phyloP scores from a whole-genome alignment of 73 alveolate species.

The Symbiodinium natans region DNA sequence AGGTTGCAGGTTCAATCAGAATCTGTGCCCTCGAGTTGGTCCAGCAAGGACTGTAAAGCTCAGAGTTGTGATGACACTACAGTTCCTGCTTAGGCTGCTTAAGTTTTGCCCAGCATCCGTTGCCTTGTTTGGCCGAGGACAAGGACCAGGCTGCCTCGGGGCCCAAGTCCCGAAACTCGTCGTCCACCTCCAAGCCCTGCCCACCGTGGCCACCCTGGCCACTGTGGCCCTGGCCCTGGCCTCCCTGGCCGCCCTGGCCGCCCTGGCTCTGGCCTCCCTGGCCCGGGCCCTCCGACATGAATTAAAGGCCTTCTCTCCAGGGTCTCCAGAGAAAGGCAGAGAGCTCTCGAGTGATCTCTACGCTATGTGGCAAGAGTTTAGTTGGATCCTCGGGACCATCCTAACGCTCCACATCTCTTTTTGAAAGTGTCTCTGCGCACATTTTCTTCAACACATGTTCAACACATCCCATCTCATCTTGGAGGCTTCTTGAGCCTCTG shows the following conservation, averaged over 20 bases:
- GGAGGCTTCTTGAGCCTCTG: too few species aligned
- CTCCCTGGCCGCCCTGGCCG: too few species aligned
- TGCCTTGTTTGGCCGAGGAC: slow-evolving; percentile 91
- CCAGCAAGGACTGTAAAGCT: not conserved
- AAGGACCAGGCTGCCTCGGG: slow-evolving; percentile 91
- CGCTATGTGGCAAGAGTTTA: too few species aligned
- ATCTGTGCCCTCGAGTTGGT: too few species aligned
- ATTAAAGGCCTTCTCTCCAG: too few species aligned
- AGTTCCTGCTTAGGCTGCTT: not conserved
- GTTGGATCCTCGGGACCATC: too few species aligned
- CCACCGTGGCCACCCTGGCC: not conserved
- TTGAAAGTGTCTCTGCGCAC: too few species aligned
- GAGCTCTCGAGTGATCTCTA: not conserved
- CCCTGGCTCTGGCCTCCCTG: not conserved
- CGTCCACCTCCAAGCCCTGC: not conserved
- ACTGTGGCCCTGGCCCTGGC: not conserved
- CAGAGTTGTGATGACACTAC: not conserved
- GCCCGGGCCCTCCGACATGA: too few species aligned
- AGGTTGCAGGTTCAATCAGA: too few species aligned
- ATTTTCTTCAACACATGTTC: too few species aligned
- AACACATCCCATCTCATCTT: too few species aligned
- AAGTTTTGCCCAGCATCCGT: slow-evolving; percentile 24
- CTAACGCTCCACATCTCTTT: not conserved
- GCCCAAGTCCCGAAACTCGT: slow-evolving; percentile 49
- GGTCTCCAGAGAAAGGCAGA: too few species aligned